Evolutionary conservation across 1,139 yeast species (phyloP).

Genomic region (Fermentozyma sake): DNA sequence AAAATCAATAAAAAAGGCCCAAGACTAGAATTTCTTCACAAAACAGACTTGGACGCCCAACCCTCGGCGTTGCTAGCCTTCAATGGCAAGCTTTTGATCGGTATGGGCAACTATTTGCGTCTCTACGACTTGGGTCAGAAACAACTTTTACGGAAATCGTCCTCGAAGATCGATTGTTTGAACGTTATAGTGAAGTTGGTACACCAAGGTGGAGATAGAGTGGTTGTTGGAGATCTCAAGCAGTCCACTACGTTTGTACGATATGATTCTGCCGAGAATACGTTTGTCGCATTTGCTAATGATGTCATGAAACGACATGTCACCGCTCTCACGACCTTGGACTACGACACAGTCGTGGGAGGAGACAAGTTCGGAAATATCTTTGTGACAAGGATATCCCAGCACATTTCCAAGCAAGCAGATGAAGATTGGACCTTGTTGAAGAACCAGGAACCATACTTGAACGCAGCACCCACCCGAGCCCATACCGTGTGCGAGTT

Average conservation of each 20-base stretch:
- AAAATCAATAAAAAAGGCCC: conserved; percentile 26
- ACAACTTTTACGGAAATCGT: conserved; percentile 68
- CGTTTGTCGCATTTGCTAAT: conserved; percentile 61
- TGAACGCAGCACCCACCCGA: conserved; percentile 54
- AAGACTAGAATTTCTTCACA: conserved; percentile 50
- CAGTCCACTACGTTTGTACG: conserved; percentile 59
- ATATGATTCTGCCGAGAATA: conserved; percentile 48
- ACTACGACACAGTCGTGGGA: conserved; percentile 69
- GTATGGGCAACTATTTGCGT: conserved; percentile 49
- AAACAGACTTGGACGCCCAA: conserved; percentile 50
- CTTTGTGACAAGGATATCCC: conserved; percentile 59
- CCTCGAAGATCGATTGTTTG: conserved; percentile 35
- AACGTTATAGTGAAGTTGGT: conserved; percentile 47
- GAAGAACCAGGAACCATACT: conserved; percentile 29
- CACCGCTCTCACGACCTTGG: conserved; percentile 57
- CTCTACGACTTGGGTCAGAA: conserved; percentile 74
- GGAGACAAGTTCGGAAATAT: conserved; percentile 92
- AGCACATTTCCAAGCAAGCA: conserved; percentile 37
- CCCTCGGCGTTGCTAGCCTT: conserved; percentile 53
- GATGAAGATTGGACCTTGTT: conserved; percentile 50
- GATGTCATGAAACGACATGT: conserved; percentile 68
- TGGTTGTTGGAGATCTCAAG: conserved; percentile 64
- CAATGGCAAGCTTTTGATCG: conserved; percentile 61
- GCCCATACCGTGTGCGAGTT: conserved; percentile 55
- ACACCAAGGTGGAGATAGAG: conserved; percentile 49